phyloP scores from a whole-genome alignment of 768 basidiomycete genomes.

The Tylopilus sp. region DNA sequence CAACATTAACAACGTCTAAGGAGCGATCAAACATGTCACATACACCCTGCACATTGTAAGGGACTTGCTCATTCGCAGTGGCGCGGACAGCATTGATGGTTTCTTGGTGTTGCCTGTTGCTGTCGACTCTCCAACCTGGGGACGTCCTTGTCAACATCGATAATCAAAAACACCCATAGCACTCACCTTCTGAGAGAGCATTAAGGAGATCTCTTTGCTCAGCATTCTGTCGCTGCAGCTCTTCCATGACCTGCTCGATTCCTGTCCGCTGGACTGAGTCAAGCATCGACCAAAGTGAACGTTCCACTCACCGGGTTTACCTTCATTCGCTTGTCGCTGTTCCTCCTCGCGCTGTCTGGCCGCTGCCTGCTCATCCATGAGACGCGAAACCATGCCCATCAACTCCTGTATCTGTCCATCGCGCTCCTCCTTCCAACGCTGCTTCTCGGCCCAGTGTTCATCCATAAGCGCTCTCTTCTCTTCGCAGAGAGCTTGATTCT shows the following conservation, averaged over 20 bases:
- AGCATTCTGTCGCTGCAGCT: constrained; percentile 54
- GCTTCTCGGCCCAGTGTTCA: too few species aligned
- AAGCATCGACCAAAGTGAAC: not conserved
- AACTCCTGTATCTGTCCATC: constrained; percentile 21
- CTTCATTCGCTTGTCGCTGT: constrained; percentile 47
- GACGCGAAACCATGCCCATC: constrained; percentile 42
- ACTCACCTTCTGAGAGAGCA: constrained; percentile 54
- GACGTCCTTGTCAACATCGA: constrained; percentile 10
- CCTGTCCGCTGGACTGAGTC: constrained; percentile 35
- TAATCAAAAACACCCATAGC: not conserved
- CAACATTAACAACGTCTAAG: constrained; percentile 3
- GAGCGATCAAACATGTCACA: constrained; percentile 25
- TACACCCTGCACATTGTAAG: constrained; percentile 82
- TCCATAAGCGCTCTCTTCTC: too few species aligned
- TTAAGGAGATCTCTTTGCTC: constrained; percentile 57
- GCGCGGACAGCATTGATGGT: constrained; percentile 63
- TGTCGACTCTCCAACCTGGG: constrained; percentile 68
- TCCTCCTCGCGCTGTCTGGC: constrained; percentile 53
- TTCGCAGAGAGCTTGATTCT: constrained; percentile 46
- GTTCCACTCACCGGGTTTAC: constrained; percentile 50
- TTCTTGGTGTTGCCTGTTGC: constrained; percentile 59
- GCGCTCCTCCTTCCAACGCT: too few species aligned
- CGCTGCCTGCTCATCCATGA: constrained; percentile 53
- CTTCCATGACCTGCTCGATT: constrained; percentile 57
- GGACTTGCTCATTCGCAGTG: constrained; percentile 73